Evolutionary conservation across 805 yeast genomes (phyloP), one percentile per base, ranked within the genome.

Genomic region (Metschnikowia santaceciliae): DNA sequence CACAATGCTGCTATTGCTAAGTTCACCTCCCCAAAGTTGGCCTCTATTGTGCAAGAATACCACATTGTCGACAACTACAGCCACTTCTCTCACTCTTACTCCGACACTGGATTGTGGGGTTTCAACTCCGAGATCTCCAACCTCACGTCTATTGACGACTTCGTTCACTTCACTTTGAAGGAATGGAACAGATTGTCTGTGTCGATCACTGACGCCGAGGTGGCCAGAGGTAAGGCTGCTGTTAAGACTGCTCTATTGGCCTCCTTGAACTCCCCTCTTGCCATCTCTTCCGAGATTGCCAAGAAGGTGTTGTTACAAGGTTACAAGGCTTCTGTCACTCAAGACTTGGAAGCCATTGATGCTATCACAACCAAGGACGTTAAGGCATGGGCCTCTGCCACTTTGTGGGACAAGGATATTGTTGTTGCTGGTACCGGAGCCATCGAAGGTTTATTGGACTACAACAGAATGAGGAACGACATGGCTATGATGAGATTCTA

Each of bases 111-210:
- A 67, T 79, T 88, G 69, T 88, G 91, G 89, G 96, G 96, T 67
- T 83, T 84, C 75, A 75, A 79, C 69, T 77, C 88, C 55, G 82
- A 79, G 65, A 77, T 84, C 57, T 72, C 84, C 52, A 81, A 85
- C 71, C 67, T 84, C 58, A 69, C 57, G 38, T 72, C 74, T 61
- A 73, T 88, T 59, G 95, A 88, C 70, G 96, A 88, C 67, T 79
- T 86, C 57, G 77, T 83, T 55, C 96, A 88, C 72, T 88, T 88
- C 75, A 77, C 89, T 52, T 76, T 87, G 72, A 88, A 86, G 72
- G 88, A 87, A 77, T 88, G 95, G 94, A 87, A 86, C 79, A 83
- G 94, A 79, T 79, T 86, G 69, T 77, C 91, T 20, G 74, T 84
- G 60, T 83, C 91, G 22, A 73, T 88, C 64, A 79, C 89, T 56